Evolutionary conservation across 2,329 filamentous ascomycete species (phyloP), one percentile per base, ranked within the genome.

Genomic region (Orbilia javanica): DNA sequence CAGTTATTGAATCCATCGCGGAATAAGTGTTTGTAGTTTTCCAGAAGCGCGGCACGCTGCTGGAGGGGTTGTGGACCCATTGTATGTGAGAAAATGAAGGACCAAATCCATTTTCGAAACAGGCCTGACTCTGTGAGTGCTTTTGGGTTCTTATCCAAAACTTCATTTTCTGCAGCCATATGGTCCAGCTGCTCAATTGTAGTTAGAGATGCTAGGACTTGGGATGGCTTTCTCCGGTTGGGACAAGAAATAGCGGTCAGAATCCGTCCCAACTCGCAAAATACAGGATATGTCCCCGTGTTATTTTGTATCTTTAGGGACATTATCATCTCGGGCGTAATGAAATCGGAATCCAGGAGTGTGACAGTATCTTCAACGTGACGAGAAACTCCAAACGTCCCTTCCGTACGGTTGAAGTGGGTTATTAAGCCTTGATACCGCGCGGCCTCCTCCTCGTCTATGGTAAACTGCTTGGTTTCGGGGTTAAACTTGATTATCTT

Each of bases 111-210:
- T 20, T 50, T 67, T 15, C 46, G 46, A 22, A 67, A 25, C 11
- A 67, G 13, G 7, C 18, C 29, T 5, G 46, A n/a, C 20, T 67
- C 29, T 13, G 46, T 67, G 7, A 67, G 13, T 6, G 18, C 29
- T 8, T 55, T 3, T n/a, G 63, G 46, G 36, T 67, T 55, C n/a
- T 18, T 25, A 2, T 29, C 44, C 10, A 66, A 22, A 22, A 27
- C 36, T 34, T 66, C 44, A 18, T 67, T 67, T 39, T 67, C 46
- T 25, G 46, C 18, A 4, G 63, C 29, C 29, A 67, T 55, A 11
- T 18, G 46, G 13, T 67, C 34, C 10, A 67, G 25, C 1, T 67
- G 46, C 8, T 67, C 63, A 10, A 44, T 44, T 4, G 42, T 44
- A 5, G 34, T 27, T 15, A 46, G 53, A 11, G 42, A 34, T 11